Conservation (phyloP, 73 alveolate genomes). For the Loxodes magnus region DNA sequence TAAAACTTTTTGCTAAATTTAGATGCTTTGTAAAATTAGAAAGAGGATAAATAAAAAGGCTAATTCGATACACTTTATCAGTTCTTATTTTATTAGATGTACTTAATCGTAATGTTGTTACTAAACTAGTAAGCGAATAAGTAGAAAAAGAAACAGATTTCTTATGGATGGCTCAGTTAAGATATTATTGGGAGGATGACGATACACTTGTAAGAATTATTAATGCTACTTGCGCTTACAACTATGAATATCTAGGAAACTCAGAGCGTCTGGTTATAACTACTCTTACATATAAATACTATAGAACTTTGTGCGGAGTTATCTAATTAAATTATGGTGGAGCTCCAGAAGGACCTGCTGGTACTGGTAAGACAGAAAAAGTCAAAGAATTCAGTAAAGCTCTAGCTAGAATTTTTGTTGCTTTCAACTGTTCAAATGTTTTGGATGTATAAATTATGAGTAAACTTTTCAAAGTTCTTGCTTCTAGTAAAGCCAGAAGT, state of each 20-base stretch:
- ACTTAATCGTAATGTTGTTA: slow-evolving; percentile 88
- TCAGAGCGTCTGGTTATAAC: slow-evolving; percentile 93
- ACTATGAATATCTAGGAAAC: slow-evolving; percentile 97
- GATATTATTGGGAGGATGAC: slow-evolving; percentile 90
- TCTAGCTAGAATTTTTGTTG: slow-evolving; percentile 83
- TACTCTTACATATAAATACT: slow-evolving; percentile 97
- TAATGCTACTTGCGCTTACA: slow-evolving; percentile 66
- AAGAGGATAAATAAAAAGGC: slow-evolving; percentile 90
- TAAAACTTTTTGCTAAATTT: slow-evolving; percentile 53
- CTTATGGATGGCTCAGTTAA: slow-evolving; percentile 98
- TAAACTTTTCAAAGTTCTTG: slow-evolving; percentile 98
- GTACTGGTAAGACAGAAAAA: slow-evolving; percentile 93
- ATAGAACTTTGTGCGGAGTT: slow-evolving; percentile 97
- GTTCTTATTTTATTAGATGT: slow-evolving; percentile 97
- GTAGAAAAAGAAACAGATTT: slow-evolving; percentile 80
- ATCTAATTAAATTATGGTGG: slow-evolving; percentile 98
- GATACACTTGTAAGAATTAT: slow-evolving; percentile 49
- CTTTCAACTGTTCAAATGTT: slow-evolving; percentile 94
- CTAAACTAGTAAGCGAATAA: slow-evolving; percentile 56
- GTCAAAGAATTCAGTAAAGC: slow-evolving; percentile 97
- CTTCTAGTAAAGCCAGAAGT: slow-evolving; percentile 98
- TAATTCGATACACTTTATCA: slow-evolving; percentile 89
- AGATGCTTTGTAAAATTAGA: slow-evolving; percentile 94
- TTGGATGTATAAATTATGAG: slow-evolving; percentile 96
- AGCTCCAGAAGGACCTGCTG: slow-evolving; percentile 99